Base-by-base conservation (phyloP, 805 yeast species). In the Sugiyamaella smithiae region DNA sequence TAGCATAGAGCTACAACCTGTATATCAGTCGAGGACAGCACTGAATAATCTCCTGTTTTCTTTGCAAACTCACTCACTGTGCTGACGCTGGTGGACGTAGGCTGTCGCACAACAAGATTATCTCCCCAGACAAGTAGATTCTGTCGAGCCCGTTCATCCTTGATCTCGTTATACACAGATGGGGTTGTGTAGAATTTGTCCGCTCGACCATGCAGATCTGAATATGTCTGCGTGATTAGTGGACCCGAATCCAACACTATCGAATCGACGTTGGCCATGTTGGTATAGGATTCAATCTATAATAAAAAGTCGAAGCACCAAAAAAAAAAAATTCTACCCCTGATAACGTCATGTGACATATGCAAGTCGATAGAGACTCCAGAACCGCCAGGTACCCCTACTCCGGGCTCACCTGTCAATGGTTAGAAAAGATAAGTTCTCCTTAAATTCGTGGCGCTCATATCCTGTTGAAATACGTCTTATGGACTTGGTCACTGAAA, bases 211-310 rank as follows among this genome's bases (percentile, higher is more conserved):
- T 82, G 81, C 40, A 93, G 72, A 17, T 82, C 77, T 2, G 89
- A 75, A 9, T 86, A 87, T 4, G 93, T 75, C 60, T 88, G 95
- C 1, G 95, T 85, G 57, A 93, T 85, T 57, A 93, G 71, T 4
- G 99, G 99, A 44, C 96, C 93, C 2, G 99, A 98, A 76, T 93
- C 99, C 56, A 93, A 74, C 28, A 88, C 86, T 49, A 95, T 72
- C 1, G 82, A 72, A 53, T 76, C 49, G 75, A 61, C 57, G 24
- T 35, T 22, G 11, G 38, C 38, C 38, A 35, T 35, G 12, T 14
- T 14, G 22, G 6, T 35, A 19, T 4, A 19, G 16, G n/a, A n/a
- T n/a, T n/a, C n/a, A n/a, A n/a, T n/a, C n/a, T n/a, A n/a, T n/a
- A 26, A 26, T 26, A 8, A 26, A 8, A 26, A 26, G 31, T n/a